Conservation (phyloP, 108 stramenopile species). For the Skeletonema potamos region DNA sequence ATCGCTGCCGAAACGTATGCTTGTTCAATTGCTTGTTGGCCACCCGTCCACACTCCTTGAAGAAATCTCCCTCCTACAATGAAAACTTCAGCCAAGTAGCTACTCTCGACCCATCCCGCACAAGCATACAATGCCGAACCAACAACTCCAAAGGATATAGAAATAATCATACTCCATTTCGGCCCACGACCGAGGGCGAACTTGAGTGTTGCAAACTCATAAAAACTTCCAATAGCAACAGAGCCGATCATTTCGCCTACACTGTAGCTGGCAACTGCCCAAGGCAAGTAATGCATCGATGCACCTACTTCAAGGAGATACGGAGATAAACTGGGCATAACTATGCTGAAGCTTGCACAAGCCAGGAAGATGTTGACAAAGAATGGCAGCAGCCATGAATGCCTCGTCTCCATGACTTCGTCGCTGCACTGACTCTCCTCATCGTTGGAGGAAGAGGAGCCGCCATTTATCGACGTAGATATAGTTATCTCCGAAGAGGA, state of each 20-base stretch:
- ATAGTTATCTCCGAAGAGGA: background rate
- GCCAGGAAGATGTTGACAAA: slow-evolving; percentile 47
- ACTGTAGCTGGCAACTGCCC: slow-evolving; percentile 40
- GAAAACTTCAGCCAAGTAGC: slow-evolving; percentile 1
- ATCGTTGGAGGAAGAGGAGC: background rate
- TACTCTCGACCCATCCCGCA: slow-evolving; percentile 23
- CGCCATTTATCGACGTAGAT: background rate
- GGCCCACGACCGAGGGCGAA: slow-evolving; percentile 30
- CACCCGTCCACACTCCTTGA: slow-evolving; percentile 47
- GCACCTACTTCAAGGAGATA: slow-evolving; percentile 38
- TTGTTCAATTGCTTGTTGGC: slow-evolving; percentile 48
- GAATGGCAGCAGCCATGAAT: slow-evolving; percentile 37
- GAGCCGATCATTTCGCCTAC: slow-evolving; percentile 50
- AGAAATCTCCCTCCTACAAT: slow-evolving; percentile 30
- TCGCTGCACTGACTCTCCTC: background rate
- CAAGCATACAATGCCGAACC: slow-evolving; percentile 29
- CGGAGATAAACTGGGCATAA: slow-evolving; percentile 37
- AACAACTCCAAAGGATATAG: slow-evolving; percentile 16
- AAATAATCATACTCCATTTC: slow-evolving; percentile 19
- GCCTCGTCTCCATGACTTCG: background rate
- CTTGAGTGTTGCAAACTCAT: slow-evolving; percentile 21
- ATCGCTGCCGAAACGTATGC: slow-evolving; percentile 41
- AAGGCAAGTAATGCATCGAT: slow-evolving; percentile 27
- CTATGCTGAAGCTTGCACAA: slow-evolving; percentile 43
- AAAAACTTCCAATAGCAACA: slow-evolving; percentile 27